Percentiles rank a stretch among this genome's conserved stretches.
Evolutionary conservation across 768 basidiomycete genomes (phyloP).

Genomic region (Lentinula edodes): DNA sequence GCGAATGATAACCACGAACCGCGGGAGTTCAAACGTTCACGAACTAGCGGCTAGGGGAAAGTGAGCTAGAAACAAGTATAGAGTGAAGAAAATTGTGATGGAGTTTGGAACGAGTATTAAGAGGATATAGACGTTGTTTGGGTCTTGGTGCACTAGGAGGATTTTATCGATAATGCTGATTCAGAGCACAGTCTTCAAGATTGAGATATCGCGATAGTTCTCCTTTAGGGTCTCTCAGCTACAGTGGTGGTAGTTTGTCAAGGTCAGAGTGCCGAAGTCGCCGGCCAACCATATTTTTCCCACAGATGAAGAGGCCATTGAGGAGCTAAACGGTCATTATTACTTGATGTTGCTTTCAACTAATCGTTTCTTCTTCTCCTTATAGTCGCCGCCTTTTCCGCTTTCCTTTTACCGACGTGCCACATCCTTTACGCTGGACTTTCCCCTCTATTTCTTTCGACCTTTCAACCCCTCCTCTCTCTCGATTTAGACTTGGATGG

Average conservation of each 20-base stretch:
- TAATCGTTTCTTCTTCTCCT: not conserved
- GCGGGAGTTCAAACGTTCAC: too few species aligned
- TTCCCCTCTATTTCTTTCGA: not conserved
- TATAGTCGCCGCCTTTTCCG: not conserved
- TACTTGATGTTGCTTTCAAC: not conserved
- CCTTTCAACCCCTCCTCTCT: not conserved
- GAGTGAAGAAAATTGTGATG: not conserved
- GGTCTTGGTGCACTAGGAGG: too few species aligned
- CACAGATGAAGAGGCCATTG: not conserved
- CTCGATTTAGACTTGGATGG: slow-evolving; percentile 21
- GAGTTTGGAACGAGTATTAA: not conserved
- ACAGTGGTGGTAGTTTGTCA: not conserved
- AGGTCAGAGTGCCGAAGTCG: not conserved
- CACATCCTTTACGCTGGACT: not conserved
- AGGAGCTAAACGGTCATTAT: not conserved
- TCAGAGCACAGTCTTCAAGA: not conserved
- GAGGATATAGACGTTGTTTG: too few species aligned
- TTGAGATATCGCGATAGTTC: not conserved
- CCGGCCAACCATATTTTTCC: not conserved
- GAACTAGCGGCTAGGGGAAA: too few species aligned
- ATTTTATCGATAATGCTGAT: too few species aligned
- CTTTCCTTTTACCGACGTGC: not conserved
- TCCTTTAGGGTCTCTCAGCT: not conserved
- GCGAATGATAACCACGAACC: too few species aligned
- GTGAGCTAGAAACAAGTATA: not conserved